phyloP scores from a whole-genome alignment of 2,329 filamentous ascomycete genomes.

The Camillea tinctor region DNA sequence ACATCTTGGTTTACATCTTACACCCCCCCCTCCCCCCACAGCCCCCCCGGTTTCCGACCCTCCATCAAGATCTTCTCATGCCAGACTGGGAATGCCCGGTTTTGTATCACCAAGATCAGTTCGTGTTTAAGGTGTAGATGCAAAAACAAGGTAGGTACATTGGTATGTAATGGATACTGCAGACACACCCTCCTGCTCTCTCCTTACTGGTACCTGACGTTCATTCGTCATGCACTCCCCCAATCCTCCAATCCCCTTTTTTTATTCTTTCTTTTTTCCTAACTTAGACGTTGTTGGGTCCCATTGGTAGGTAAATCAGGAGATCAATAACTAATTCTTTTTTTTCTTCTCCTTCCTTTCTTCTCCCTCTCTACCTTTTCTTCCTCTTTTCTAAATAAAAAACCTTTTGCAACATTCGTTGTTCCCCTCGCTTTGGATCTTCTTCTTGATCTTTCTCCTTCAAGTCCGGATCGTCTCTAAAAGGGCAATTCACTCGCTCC shows the following conservation, averaged over 20 bases:
- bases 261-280: slow-evolving; percentile 13
- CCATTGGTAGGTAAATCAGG: slow-evolving; percentile 6
- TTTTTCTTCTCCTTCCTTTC: slow-evolving; percentile 13
- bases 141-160: neutral
- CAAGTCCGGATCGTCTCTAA: slow-evolving; percentile 13
- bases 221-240: too few species aligned
- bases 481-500: slow-evolving; percentile 31
- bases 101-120: neutral
- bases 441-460: slow-evolving; percentile 7
- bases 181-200: slow-evolving; percentile 12
- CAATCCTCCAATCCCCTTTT: neutral
- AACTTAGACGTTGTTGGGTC: too few species aligned
- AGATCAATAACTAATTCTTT: slow-evolving; percentile 10
- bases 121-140: neutral
- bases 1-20: neutral
- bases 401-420: slow-evolving; percentile 19
- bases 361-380: slow-evolving; percentile 4
- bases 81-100: neutral
- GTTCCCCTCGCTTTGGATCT: slow-evolving; percentile 5
- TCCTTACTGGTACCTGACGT: neutral
- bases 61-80: neutral
- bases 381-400: neutral
- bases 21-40: neutral
- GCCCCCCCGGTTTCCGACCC: neutral
- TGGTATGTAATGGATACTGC: slow-evolving; percentile 7